Conservation (phyloP, 139 green algal genomes). For the Coelastrella sp. region DNA sequence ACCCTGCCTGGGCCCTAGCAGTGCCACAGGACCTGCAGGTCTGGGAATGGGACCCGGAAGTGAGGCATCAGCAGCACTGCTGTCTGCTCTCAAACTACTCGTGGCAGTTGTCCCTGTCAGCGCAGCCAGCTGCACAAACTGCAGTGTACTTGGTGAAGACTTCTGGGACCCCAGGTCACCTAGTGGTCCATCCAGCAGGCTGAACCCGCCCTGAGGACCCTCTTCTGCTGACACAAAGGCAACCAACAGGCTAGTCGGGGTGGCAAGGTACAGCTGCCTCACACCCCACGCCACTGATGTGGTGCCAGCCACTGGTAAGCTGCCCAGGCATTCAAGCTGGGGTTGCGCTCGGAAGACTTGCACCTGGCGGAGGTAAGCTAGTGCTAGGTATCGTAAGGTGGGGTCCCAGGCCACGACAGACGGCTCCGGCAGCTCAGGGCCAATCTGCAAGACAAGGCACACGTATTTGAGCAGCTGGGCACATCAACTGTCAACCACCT, state of each 20-base stretch:
- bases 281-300: conserved; percentile 56
- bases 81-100: conserved; percentile 14
- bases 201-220: background rate
- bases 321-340: conserved; percentile 46
- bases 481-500: too few species aligned
- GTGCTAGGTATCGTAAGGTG: conserved; percentile 50
- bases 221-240: conserved; percentile 52
- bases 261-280: conserved; percentile 65
- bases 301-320: conserved; percentile 54
- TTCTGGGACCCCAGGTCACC: background rate
- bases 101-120: conserved; percentile 20
- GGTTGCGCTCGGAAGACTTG: conserved; percentile 51
- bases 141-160: conserved; percentile 8
- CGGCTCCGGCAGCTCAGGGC: conserved; percentile 63
- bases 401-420: conserved; percentile 62
- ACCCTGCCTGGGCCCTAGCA: conserved; percentile 61
- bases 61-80: conserved; percentile 22
- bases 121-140: conserved; percentile 45
- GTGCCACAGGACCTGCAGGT: conserved; percentile 49
- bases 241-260: conserved; percentile 52
- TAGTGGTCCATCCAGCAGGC: conserved; percentile 26
- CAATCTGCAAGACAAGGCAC: too few species aligned
- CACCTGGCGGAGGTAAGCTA: conserved; percentile 66
- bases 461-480: too few species aligned
- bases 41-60: conserved; percentile 26